Evolutionary conservation across 208 protist genomes (phyloP).

Genomic region (Leishmania tropica): DNA sequence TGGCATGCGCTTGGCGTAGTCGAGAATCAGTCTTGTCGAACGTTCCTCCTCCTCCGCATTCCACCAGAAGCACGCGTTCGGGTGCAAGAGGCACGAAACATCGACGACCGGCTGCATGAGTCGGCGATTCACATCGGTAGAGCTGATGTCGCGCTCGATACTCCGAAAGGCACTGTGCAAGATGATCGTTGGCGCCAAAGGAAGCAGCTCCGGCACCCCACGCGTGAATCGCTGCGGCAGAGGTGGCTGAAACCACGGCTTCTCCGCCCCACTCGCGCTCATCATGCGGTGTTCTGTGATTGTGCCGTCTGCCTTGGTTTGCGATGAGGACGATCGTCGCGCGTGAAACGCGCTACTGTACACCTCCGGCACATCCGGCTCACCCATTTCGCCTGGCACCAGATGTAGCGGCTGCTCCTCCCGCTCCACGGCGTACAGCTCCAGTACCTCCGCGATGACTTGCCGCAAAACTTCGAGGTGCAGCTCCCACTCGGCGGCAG

Average conservation of each 20-base stretch:
- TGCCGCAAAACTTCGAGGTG: constrained; percentile 80
- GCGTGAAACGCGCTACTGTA: constrained; percentile 80
- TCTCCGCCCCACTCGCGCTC: constrained; percentile 43
- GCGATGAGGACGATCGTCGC: neutral
- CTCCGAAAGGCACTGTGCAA: constrained; percentile 60
- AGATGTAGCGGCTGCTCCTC: constrained; percentile 67
- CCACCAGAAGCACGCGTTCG: constrained; percentile 87
- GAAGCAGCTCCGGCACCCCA: constrained; percentile 70
- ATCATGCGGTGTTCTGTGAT: constrained; percentile 74
- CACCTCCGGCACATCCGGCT: constrained; percentile 53
- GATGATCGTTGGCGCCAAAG: constrained; percentile 82
- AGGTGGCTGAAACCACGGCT: constrained; percentile 81
- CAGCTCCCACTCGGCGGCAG: constrained; percentile 76
- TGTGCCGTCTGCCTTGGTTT: neutral
- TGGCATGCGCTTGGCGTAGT: constrained; percentile 86
- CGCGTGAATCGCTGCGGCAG: constrained; percentile 56
- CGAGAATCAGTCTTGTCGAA: constrained; percentile 74
- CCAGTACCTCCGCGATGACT: constrained; percentile 86
- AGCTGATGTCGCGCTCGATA: constrained; percentile 38
- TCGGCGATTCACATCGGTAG: constrained; percentile 46
- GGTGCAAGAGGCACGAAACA: constrained; percentile 77
- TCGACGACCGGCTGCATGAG: constrained; percentile 88
- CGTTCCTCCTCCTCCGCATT: constrained; percentile 65
- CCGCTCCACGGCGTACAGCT: constrained; percentile 82
- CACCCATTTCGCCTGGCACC: constrained; percentile 70